Percentiles rank a stretch among this genome's conserved stretches.
Evolutionary conservation across 495 filamentous ascomycete species (phyloP).

Genomic region (Lophium mytilinum): DNA sequence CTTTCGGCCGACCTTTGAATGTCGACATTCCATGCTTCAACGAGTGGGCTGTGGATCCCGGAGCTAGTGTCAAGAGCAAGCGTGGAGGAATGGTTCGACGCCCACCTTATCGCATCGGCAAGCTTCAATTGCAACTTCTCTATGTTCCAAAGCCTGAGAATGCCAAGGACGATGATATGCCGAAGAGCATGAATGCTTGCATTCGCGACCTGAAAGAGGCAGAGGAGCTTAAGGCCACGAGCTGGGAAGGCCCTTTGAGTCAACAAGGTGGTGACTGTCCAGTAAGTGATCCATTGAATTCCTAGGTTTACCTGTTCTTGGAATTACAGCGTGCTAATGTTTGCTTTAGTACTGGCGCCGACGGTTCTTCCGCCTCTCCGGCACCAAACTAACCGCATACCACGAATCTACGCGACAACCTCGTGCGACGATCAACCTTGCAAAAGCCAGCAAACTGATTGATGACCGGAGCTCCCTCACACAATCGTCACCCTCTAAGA

Average conservation of each 20-base stretch:
- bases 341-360: conserved; percentile 80
- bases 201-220: conserved; percentile 87
- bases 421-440: conserved; percentile 90
- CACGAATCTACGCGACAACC: conserved; percentile 93
- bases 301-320: background rate
- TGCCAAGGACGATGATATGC: conserved; percentile 89
- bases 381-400: conserved; percentile 86
- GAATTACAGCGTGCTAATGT: conserved; percentile 23
- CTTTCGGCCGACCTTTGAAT: conserved; percentile 77
- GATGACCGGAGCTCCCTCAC: conserved; percentile 81
- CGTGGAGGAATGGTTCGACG: conserved; percentile 54
- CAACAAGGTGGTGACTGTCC: conserved; percentile 97
- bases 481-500: conserved; percentile 54
- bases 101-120: conserved; percentile 90
- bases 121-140: conserved; percentile 83
- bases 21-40: conserved; percentile 92
- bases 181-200: conserved; percentile 94
- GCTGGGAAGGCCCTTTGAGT: conserved; percentile 81
- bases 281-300: conserved; percentile 49
- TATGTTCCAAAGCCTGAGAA: conserved; percentile 90
- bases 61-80: conserved; percentile 81
- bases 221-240: conserved; percentile 60
- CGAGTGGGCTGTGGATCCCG: conserved; percentile 91
- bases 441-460: conserved; percentile 88
- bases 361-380: conserved; percentile 90